phyloP scores from a whole-genome alignment of 257 asterid genomes.

The Cruciata laevipes region DNA sequence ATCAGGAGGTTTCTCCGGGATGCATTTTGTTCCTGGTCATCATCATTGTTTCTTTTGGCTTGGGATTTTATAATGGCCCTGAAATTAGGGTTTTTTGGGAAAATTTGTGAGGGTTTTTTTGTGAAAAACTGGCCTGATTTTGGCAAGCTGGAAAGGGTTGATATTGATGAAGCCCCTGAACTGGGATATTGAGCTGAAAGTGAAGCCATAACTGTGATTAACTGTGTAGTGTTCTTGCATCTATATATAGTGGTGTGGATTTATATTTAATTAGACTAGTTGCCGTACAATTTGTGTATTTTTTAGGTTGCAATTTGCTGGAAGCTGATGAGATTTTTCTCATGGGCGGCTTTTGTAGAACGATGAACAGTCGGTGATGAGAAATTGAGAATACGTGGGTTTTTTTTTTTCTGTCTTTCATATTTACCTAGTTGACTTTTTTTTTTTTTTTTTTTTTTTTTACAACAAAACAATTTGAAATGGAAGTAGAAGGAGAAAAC shows the following conservation, averaged over 20 bases:
- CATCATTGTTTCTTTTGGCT: constrained; percentile 13
- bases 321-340: background rate
- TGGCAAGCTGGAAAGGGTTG: constrained; percentile 21
- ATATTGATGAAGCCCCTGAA: constrained; percentile 15
- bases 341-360: background rate
- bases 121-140: constrained; percentile 13
- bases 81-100: constrained; percentile 15
- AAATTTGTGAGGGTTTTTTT: constrained; percentile 21
- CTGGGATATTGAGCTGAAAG: constrained; percentile 20
- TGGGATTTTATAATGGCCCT: constrained; percentile 44
- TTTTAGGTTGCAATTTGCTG: background rate
- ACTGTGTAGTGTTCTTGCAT: background rate
- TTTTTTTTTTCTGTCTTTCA: background rate
- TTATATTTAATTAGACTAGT: no score
- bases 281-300: background rate
- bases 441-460: no score
- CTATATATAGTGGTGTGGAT: background rate
- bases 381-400: background rate
- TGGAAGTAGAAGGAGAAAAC: background rate
- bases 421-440: background rate
- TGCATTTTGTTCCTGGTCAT: constrained; percentile 13
- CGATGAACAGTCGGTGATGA: background rate
- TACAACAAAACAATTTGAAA: background rate
- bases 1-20: constrained; percentile 47
- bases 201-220: constrained; percentile 36